Percentiles rank a stretch among this genome's conserved stretches.
Conservation (phyloP, 371 early-diverging fungal species). For the Mucor ambiguus region DNA sequence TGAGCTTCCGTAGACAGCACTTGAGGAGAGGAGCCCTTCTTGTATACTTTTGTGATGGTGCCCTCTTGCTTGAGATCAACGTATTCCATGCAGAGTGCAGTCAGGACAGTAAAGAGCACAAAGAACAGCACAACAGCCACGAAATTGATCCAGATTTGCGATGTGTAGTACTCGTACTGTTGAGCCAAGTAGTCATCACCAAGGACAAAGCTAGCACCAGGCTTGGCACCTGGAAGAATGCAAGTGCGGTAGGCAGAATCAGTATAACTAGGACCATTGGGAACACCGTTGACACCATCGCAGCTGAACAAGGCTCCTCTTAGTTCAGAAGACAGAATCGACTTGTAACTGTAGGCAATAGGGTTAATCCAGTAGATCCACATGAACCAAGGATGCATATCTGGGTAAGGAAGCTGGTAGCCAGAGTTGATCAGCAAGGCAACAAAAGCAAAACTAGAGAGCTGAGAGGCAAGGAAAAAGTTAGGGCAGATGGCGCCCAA, state of each 20-base stretch:
- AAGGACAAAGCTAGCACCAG: slow-evolving; percentile 48
- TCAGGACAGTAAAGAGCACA: slow-evolving; percentile 44
- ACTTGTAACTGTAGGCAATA: slow-evolving; percentile 64
- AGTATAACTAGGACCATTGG: slow-evolving; percentile 47
- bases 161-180: not conserved
- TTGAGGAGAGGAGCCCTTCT: slow-evolving; percentile 37
- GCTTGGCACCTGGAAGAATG: slow-evolving; percentile 50
- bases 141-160: slow-evolving; percentile 58
- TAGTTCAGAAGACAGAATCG: slow-evolving; percentile 72
- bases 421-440: slow-evolving; percentile 63
- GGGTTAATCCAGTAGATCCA: slow-evolving; percentile 77
- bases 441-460: slow-evolving; percentile 59
- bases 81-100: slow-evolving; percentile 51
- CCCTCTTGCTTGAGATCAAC: slow-evolving; percentile 47
- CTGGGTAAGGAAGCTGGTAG: slow-evolving; percentile 58
- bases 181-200: slow-evolving; percentile 54
- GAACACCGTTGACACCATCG: slow-evolving; percentile 49
- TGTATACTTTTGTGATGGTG: slow-evolving; percentile 53
- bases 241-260: slow-evolving; percentile 56
- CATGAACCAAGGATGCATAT: slow-evolving; percentile 71
- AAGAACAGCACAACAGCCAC: slow-evolving; percentile 52
- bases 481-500: slow-evolving; percentile 53
- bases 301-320: slow-evolving; percentile 36
- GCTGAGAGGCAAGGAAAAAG: slow-evolving; percentile 57
- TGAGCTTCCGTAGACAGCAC: slow-evolving; percentile 30